A percentile compares a stretch with the other conserved stretches of the same genome.
Evolutionary conservation across 1,284 basidiomycete genomes (phyloP).

Genomic region (Trichosporon ovoides): DNA sequence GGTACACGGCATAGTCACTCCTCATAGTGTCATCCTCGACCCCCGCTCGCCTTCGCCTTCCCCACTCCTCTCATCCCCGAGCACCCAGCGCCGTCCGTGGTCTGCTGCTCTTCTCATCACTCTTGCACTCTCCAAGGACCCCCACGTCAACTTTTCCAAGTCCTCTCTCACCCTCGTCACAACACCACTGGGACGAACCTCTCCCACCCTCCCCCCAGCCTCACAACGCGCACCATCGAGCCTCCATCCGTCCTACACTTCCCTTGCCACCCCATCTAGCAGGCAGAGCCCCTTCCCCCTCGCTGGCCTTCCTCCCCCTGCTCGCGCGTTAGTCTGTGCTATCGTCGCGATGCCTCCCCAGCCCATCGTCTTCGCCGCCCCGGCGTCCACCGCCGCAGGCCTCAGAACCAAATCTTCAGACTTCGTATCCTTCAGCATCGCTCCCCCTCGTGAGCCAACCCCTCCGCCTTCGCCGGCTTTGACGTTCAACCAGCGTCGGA

Average conservation of each 20-base stretch:
- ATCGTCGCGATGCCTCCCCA: conserved; percentile 1
- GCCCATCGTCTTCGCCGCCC: neutral
- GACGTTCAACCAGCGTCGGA: conserved; percentile 17
- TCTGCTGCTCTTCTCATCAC: neutral
- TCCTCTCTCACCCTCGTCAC: neutral
- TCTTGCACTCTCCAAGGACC: neutral
- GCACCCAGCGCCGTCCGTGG: neutral
- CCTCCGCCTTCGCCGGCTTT: conserved; percentile 9
- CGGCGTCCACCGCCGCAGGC: neutral
- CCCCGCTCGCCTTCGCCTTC: neutral
- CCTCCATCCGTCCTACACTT: neutral
- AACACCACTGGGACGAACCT: neutral
- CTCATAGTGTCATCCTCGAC: neutral
- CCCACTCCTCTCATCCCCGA: neutral
- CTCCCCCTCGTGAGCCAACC: conserved; percentile 15
- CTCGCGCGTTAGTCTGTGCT: neutral
- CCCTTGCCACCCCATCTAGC: conserved; percentile 3
- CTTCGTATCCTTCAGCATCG: conserved; percentile 2
- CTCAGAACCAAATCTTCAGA: neutral
- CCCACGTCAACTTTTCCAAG: neutral
- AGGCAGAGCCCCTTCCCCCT: neutral
- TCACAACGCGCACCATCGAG: neutral
- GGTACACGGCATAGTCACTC: neutral
- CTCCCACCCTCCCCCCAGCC: neutral
- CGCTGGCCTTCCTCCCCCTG: neutral